Percentiles rank a stretch among this genome's conserved stretches.
These are phyloP conservation scores for Cordyceps pruinosa DNA, from an alignment of 2,329 filamentous ascomycete species.

Conservation along the genomic window DNA sequence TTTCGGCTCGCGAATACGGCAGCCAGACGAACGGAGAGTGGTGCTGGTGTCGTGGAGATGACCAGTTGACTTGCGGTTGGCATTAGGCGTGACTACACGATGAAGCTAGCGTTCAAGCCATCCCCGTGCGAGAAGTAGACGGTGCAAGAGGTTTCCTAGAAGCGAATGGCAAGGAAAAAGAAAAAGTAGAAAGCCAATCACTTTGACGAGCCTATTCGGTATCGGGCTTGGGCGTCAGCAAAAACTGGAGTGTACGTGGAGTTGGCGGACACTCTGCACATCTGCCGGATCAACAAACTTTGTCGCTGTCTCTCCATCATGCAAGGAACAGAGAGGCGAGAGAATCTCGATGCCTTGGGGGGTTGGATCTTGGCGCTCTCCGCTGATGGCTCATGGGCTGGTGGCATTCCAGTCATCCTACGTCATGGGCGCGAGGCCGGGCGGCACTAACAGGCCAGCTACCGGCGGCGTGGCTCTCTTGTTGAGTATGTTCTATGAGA, in stretches of 20 bases:
- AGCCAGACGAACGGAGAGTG: neutral
- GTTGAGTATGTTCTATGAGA: neutral
- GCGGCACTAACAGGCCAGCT: constrained; percentile 25
- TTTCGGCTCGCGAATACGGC: too few species aligned
- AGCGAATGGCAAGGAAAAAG: too few species aligned
- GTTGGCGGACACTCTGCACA: neutral
- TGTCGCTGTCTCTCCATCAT: neutral
- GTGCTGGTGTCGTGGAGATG: neutral
- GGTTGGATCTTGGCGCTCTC: constrained; percentile 1
- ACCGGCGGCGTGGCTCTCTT: neutral
- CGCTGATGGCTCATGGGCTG: neutral
- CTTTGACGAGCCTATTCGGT: neutral
- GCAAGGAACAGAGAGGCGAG: neutral
- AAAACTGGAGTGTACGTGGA: neutral
- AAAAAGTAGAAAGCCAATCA: neutral
- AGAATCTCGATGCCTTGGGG: neutral
- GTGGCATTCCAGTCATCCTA: constrained; percentile 4
- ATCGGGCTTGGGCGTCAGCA: neutral
- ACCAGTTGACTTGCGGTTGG: neutral
- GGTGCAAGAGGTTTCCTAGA: neutral
- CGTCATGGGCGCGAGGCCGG: neutral
- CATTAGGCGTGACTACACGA: too few species aligned
- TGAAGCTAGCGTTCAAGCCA: too few species aligned
- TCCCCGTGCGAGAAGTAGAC: neutral
- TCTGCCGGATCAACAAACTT: neutral